These are phyloP conservation scores for Phialemoniopsis sp. DNA, from an alignment of 2,329 filamentous ascomycete species.

Conservation along the genomic window DNA sequence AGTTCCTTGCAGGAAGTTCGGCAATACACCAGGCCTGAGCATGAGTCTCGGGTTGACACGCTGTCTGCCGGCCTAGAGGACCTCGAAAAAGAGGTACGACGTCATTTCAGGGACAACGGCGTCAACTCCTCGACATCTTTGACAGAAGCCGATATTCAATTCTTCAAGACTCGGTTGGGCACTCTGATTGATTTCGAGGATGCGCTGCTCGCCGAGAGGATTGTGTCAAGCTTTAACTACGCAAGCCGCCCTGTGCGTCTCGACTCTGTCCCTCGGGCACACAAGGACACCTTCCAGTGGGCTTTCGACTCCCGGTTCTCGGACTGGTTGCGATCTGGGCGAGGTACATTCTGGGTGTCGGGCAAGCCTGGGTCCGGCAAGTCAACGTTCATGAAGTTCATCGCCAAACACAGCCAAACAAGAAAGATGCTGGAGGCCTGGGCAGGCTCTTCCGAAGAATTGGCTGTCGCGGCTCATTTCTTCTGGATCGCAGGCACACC, in stretches of 20 bases:
- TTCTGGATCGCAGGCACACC: conserved; percentile 5
- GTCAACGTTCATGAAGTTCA: conserved; percentile 4
- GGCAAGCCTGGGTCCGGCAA: conserved; percentile 4
- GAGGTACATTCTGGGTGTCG: conserved; percentile 4
- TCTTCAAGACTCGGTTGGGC: too few species aligned
- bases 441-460: neutral
- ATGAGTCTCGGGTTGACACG: too few species aligned
- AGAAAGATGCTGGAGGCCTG: neutral
- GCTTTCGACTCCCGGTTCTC: neutral
- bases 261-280: neutral
- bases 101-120: too few species aligned
- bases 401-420: neutral
- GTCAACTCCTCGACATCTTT: too few species aligned
- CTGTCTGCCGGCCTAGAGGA: too few species aligned
- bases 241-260: neutral
- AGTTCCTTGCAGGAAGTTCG: too few species aligned
- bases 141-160: too few species aligned
- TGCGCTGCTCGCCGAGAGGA: neutral
- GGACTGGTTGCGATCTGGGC: neutral
- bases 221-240: conserved; percentile 1
- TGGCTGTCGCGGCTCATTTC: conserved; percentile 2
- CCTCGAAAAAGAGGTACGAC: too few species aligned
- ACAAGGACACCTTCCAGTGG: conserved; percentile 4
- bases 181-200: neutral
- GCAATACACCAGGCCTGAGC: too few species aligned